phyloP scores from a whole-genome alignment of 257 asterid species.

The Solanum sejunctum region DNA sequence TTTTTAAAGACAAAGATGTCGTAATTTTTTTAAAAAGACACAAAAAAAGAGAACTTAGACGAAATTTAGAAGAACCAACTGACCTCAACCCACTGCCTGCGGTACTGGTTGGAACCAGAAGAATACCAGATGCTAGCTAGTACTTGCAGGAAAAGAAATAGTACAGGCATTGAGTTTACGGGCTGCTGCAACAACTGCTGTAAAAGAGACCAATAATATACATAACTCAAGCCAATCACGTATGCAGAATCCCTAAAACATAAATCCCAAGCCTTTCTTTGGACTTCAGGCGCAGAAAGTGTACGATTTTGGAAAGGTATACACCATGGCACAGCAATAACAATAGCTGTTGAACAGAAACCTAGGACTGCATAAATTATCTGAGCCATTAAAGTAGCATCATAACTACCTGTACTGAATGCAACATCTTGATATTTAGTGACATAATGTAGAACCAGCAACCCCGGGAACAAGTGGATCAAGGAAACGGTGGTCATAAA shows the following conservation, averaged over 20 bases:
- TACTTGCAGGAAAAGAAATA: conserved; percentile 49
- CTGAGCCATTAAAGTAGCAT: conserved; percentile 45
- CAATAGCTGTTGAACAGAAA: conserved; percentile 29
- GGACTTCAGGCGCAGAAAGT: neutral
- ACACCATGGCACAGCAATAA: conserved; percentile 55
- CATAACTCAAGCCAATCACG: conserved; percentile 46
- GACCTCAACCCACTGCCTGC: conserved; percentile 76
- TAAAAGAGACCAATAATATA: conserved; percentile 69
- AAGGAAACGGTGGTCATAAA: conserved; percentile 17
- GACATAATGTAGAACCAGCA: conserved; percentile 39
- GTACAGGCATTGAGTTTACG: conserved; percentile 49
- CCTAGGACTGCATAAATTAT: conserved; percentile 43
- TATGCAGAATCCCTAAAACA: conserved; percentile 32
- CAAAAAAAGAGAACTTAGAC: neutral
- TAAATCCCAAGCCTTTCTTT: conserved; percentile 5
- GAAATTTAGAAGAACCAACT: conserved; percentile 12
- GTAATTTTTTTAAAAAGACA: neutral
- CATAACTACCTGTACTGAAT: conserved; percentile 20
- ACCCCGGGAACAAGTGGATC: conserved; percentile 36
- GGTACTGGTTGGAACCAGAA: conserved; percentile 18
- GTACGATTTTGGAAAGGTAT: conserved; percentile 25
- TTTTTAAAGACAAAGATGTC: neutral
- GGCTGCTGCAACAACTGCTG: conserved; percentile 87
- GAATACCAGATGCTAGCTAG: conserved; percentile 32
- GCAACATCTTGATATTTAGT: conserved; percentile 24